Evolutionary conservation across 441 rosid species (phyloP), one percentile per base, ranked within the genome.

Genomic region (California macrophylla): DNA sequence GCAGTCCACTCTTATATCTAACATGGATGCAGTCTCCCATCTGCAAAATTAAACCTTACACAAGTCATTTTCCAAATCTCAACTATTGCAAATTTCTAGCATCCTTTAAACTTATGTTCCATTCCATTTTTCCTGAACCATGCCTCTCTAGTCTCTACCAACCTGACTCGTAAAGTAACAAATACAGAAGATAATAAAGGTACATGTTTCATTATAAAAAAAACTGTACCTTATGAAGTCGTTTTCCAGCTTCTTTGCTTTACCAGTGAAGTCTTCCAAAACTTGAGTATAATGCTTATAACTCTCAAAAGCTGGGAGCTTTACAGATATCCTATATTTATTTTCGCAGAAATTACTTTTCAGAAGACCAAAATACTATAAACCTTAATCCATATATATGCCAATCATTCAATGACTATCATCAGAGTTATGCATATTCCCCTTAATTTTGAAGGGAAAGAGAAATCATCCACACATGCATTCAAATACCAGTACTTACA

Each of bases 1-100:
- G 69, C 85, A 83, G 75, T 89, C 96, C 60, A 89, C 81, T 78
- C 85, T 79, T 80, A 89, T 34, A 81, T 86, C 95, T 66, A 79
- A 38, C 18, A 91, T 68, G 47, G 93, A 81, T 67, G 77, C 78
- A 76, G 83, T 78, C 77, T 89, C 91, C 80, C 87, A 69, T 76
- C 98, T 93, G 93, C 83, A 83, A 40, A 58, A 74, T 61, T 30
- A 68, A 7, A 32, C 40, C 40, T 34, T 54, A 7, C n/a, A 2
- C 4, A 12, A 0, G 16, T 42, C 50, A 42, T 42, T 42, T 42
- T 13, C 16, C 50, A 13, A 7, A 15, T 42, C 50, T 42, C 2
- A 36, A 9, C 2, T 9, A 9, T 40, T 40, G 15, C 15, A 40
- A 40, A 10, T 1, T 40, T 40, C 47, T 12, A 40, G 3, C 40